Base-by-base conservation (phyloP, 306 rosid genomes). In the Fagus crenata region DNA sequence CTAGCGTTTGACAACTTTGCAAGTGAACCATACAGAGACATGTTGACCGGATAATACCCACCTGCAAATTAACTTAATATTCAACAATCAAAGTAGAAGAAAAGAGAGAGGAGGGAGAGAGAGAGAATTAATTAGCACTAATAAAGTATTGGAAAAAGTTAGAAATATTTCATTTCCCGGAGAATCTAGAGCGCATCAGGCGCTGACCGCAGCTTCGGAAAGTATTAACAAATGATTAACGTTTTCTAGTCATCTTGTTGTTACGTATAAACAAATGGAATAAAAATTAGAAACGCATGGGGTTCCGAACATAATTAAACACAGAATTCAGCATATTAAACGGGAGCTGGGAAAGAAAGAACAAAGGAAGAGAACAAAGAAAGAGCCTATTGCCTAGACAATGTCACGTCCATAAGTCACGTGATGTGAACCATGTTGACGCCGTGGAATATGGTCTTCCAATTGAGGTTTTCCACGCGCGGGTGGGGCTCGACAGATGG, bases 141-240 rank as follows among this genome's bases (percentile, higher is more conserved):
- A 63, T 61, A 37, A 41, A 43, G 58, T 36, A 41, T 74, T 55
- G 36, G 53, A 69, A 31, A 67, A 81, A 5, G 59, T 58, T 84
- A 81, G 75, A 73, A 83, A 83, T 68, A 1, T 82, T 77, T 59
- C 78, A 73, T 77, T 93, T 91, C 90, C 90, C 96, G 96, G 97
- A 95, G 97, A 89, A 95, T 92, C 97, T 89, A 88, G 97, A 92
- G 97, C 99, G 99, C 93, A 95, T 91, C 89, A 87, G 93, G 91
- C 97, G 99, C 99, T 95, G 99, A 95, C 97, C 97, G n/a, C 71
- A 89, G 86, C 86, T 87, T 87, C 85, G 79, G 83, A 86, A 90
- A 86, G 83, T 82, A 88, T 88, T 85, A 85, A 87, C 76, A 81
- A 84, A 84, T 77, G 37, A 80, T 81, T 85, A 83, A 78, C 53